Evolutionary conservation across 305 asterid species (phyloP).

Genomic region (Fraxinus angustifolia): DNA sequence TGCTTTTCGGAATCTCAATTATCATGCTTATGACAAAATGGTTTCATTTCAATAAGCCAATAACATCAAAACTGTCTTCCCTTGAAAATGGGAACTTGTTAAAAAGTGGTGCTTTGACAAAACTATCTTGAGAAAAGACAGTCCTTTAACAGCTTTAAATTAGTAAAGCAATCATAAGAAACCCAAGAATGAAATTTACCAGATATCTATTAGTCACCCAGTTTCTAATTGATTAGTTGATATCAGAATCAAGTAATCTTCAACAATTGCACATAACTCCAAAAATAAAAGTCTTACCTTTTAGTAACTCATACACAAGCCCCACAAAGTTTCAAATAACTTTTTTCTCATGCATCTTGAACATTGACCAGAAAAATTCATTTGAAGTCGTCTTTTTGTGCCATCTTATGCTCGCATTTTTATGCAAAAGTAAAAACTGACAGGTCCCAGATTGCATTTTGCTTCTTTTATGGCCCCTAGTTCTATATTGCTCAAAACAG

Average conservation of each 20-base stretch:
- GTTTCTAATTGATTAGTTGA: background rate
- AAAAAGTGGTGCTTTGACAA: background rate
- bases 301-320: background rate
- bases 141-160: background rate
- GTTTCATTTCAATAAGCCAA: background rate
- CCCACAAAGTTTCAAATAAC: background rate
- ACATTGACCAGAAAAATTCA: background rate
- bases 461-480: background rate
- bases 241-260: background rate
- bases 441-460: background rate
- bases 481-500: background rate
- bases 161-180: background rate
- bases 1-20: background rate
- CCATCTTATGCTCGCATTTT: background rate
- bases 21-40: background rate
- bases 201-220: background rate
- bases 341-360: background rate
- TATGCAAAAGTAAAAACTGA: slow-evolving; percentile 1
- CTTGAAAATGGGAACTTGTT: background rate
- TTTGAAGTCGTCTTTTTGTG: background rate
- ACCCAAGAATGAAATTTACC: background rate
- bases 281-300: background rate
- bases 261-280: background rate
- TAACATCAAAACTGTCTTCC: background rate
- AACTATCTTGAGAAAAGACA: background rate